Conservation (phyloP, 805 yeast genomes). For the Kodamaea neixiangensis region DNA sequence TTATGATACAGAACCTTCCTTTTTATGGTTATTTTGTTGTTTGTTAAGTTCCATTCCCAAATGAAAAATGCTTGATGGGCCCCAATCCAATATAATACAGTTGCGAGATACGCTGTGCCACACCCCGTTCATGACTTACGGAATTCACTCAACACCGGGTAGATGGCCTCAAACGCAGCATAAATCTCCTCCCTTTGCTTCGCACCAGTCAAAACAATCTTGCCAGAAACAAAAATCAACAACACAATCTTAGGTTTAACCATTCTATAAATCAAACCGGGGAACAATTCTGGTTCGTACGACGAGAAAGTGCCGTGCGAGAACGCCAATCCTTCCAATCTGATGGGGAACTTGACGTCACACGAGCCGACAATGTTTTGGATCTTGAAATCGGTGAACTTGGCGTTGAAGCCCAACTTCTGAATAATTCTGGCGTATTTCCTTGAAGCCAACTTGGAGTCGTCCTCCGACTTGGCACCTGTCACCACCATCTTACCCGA, state of each 20-base stretch:
- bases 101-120: not conserved
- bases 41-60: not conserved
- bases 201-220: constrained; percentile 97
- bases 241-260: constrained; percentile 97
- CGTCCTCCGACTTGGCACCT: constrained; percentile 98
- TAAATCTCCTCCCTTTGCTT: constrained; percentile 98
- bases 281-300: constrained; percentile 96
- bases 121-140: constrained; percentile 65
- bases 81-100: constrained; percentile 8
- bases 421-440: constrained; percentile 98
- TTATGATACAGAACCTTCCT: constrained; percentile 5
- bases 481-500: constrained; percentile 99
- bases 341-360: constrained; percentile 96
- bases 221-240: constrained; percentile 94
- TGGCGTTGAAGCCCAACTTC: constrained; percentile 96
- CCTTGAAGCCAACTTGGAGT: constrained; percentile 95
- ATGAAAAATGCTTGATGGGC: constrained; percentile 2
- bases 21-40: not conserved
- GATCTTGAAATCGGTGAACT: constrained; percentile 95
- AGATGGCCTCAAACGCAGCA: constrained; percentile 96
- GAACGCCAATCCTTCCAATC: constrained; percentile 96
- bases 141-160: constrained; percentile 97
- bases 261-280: constrained; percentile 98
- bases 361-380: constrained; percentile 98
- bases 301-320: constrained; percentile 98